Conservation (phyloP, 345 rosid species). For the Microcos paniculata region DNA sequence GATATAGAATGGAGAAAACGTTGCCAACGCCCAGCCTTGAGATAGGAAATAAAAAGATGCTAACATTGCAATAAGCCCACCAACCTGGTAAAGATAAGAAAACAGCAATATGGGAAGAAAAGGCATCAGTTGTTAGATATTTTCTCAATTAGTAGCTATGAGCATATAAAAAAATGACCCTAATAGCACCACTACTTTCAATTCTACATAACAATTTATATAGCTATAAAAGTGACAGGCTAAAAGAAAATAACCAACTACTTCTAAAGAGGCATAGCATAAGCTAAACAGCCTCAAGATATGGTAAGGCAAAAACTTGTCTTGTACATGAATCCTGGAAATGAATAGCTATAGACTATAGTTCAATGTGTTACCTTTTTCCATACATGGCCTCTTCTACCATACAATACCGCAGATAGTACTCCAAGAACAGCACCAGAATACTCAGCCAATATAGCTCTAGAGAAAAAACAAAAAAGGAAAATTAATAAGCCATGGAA, state of each 20-base stretch:
- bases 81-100: slow-evolving; percentile 52
- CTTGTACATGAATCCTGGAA: background rate
- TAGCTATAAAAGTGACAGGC: background rate
- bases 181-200: background rate
- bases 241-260: background rate
- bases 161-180: background rate
- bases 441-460: slow-evolving; percentile 92
- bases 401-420: slow-evolving; percentile 84
- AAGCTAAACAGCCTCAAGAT: background rate
- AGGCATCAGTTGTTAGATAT: slow-evolving; percentile 1
- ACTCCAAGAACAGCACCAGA: slow-evolving; percentile 99
- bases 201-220: background rate
- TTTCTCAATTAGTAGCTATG: background rate
- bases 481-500: background rate
- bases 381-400: slow-evolving; percentile 72
- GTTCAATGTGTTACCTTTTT: slow-evolving; percentile 63
- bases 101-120: slow-evolving; percentile 14
- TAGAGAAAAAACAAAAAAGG: slow-evolving; percentile 27
- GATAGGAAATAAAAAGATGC: slow-evolving; percentile 85
- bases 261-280: background rate
- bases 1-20: slow-evolving; percentile 91
- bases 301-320: background rate
- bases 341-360: slow-evolving; percentile 7
- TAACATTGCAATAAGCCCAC: slow-evolving; percentile 90
- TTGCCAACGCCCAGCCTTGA: slow-evolving; percentile 92